Base-by-base conservation (phyloP, 2,329 filamentous ascomycete genomes). In the Alternaria conjuncta region DNA sequence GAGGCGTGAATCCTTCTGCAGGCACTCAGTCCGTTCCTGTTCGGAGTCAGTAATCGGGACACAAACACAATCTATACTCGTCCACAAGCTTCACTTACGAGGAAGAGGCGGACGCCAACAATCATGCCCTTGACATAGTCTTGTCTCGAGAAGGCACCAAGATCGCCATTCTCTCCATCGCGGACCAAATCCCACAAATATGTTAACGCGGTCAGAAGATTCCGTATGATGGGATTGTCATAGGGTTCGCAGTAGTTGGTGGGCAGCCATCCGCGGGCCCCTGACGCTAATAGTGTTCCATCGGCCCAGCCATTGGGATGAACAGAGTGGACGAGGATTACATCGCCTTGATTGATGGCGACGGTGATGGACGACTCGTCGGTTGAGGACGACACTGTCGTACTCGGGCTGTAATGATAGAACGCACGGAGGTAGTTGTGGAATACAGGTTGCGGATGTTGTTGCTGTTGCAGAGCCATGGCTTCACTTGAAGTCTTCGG, bases 231-330 rank as follows among this genome's bases (percentile, higher is more conserved):
- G 21, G 93, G 88, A 49, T 95, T 93, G 70, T 97, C 93, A 78
- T 97, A 99, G 10, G 93, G 87, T 78, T 97, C 94, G 83, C 96
- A 99, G 79, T 98, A 99, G 80, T 99, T 99, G 9, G 96, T 99
- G 3, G 96, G 96, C 64, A 99, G 84, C 96, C 96, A 99, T 66
- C 96, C 96, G 71, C 96, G 88, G 55, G 92, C 91, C 25, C 95
- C 95, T 3, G 94, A 93, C 23, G 91, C 87, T 65, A 99, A 83
- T 44, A 97, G 84, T 1, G 96, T 99, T 55, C 96, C 96, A 79
- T 99, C 96, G 30, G 96, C 96, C 96, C 96, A 99, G 71, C 96
- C 96, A 82, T 98, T 99, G 64, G 93, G 96, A 80, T 99, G 96
- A 70, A 98, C 92, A 5, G 96, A 97, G 80, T 99, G 96, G 21